These are phyloP conservation scores for Wickerhamiella allomyrinae DNA, from an alignment of 805 yeast species.

Conservation along the genomic window DNA sequence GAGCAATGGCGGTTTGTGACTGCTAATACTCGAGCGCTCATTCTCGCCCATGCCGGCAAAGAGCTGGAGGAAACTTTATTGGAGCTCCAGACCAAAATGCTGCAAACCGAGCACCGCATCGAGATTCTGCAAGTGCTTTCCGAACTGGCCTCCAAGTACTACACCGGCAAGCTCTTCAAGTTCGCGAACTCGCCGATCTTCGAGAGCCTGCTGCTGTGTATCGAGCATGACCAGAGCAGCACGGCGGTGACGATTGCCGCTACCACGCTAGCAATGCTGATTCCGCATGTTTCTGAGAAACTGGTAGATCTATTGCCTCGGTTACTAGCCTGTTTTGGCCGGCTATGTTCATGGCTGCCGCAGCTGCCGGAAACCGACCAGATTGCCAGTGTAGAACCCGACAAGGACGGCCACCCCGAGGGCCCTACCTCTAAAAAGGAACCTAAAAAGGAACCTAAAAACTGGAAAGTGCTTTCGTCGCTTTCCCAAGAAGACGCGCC, in stretches of 20 bases:
- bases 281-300: slow-evolving; percentile 34
- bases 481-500: slow-evolving; percentile 9
- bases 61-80: slow-evolving; percentile 28
- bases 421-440: background rate
- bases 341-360: slow-evolving; percentile 30
- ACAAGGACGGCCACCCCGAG: background rate
- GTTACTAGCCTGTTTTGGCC: slow-evolving; percentile 31
- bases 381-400: background rate
- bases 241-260: slow-evolving; percentile 28
- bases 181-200: slow-evolving; percentile 15
- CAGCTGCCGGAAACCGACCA: background rate
- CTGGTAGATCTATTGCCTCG: slow-evolving; percentile 27
- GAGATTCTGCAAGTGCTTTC: slow-evolving; percentile 28
- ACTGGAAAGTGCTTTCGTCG: background rate
- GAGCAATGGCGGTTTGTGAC: slow-evolving; percentile 39
- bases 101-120: slow-evolving; percentile 26
- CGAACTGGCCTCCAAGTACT: slow-evolving; percentile 14
- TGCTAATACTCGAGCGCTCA: slow-evolving; percentile 30
- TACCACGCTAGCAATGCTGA: slow-evolving; percentile 28
- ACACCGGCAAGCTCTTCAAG: slow-evolving; percentile 16
- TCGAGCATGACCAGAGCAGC: slow-evolving; percentile 30
- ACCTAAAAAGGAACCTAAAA: background rate
- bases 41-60: slow-evolving; percentile 31
- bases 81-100: slow-evolving; percentile 27
- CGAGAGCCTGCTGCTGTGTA: slow-evolving; percentile 13